Conservation (phyloP, 345 rosid genomes). For the Hevea brasiliensis region DNA sequence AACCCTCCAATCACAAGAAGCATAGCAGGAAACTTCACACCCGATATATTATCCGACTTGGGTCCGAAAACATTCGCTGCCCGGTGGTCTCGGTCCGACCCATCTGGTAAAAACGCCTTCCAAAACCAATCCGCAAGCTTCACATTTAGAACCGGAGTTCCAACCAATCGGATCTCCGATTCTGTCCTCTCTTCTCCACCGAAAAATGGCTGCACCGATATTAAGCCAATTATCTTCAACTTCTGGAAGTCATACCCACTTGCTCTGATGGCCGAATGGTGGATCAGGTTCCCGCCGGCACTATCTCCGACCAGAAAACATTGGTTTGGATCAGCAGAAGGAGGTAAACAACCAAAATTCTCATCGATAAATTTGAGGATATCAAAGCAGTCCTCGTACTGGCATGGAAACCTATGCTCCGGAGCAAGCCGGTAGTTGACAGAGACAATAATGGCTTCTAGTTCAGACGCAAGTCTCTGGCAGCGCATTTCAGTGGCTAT, state of each 20-base stretch:
- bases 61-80: not conserved
- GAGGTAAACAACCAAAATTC: not conserved
- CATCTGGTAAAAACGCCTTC: not conserved
- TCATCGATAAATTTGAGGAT: not conserved
- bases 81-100: not conserved
- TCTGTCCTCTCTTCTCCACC: not conserved
- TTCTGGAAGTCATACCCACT: not conserved
- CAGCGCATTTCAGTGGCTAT: not conserved
- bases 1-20: too few species aligned
- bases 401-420: not conserved
- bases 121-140: not conserved
- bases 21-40: not conserved
- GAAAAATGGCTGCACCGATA: not conserved
- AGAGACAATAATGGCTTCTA: not conserved
- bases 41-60: not conserved
- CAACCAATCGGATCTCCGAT: not conserved
- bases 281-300: not conserved
- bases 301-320: not conserved
- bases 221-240: not conserved
- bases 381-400: not conserved
- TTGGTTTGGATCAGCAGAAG: not conserved
- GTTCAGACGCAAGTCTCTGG: not conserved
- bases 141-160: not conserved
- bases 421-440: not conserved
- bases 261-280: not conserved